Percentiles rank a stretch among this genome's conserved stretches.
Conservation (phyloP, 345 rosid genomes). For the Odontarrhena argentea region DNA sequence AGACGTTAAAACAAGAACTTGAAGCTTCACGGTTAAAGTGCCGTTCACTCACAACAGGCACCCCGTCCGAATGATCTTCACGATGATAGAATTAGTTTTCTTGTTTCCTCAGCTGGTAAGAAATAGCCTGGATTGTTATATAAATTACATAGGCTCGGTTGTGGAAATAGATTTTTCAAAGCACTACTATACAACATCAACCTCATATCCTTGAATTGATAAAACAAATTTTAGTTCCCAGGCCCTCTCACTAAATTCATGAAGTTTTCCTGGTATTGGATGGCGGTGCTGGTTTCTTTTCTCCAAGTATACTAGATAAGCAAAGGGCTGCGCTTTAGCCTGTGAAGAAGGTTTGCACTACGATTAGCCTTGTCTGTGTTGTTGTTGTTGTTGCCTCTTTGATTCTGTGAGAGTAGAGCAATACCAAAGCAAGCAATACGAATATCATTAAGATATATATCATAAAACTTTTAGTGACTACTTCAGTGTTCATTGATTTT, state of each 20-base stretch:
- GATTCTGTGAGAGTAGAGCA: background rate
- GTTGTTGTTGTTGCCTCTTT: constrained; percentile 17
- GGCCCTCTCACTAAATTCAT: background rate
- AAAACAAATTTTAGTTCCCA: background rate
- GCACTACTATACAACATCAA: constrained; percentile 20
- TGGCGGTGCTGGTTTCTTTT: background rate
- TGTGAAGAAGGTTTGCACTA: constrained; percentile 10
- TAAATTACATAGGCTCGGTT: constrained; percentile 2
- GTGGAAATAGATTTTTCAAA: background rate
- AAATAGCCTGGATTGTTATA: constrained; percentile 7
- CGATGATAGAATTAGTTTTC: background rate
- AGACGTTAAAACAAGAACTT: constrained; percentile 53
- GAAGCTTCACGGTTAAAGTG: constrained; percentile 55
- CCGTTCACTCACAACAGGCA: constrained; percentile 16
- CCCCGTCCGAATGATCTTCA: constrained; percentile 11
- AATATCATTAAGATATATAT: background rate
- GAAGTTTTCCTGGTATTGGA: background rate
- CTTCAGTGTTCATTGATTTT: background rate
- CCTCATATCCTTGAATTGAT: constrained; percentile 7
- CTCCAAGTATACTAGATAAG: background rate
- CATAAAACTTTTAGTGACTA: background rate
- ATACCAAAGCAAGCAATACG: background rate
- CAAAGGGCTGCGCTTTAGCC: background rate
- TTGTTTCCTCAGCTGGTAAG: constrained; percentile 21
- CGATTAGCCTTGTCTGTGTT: background rate